Evolutionary conservation across 2,329 filamentous ascomycete genomes (phyloP).

Genomic region (Claviceps pazoutovae): DNA sequence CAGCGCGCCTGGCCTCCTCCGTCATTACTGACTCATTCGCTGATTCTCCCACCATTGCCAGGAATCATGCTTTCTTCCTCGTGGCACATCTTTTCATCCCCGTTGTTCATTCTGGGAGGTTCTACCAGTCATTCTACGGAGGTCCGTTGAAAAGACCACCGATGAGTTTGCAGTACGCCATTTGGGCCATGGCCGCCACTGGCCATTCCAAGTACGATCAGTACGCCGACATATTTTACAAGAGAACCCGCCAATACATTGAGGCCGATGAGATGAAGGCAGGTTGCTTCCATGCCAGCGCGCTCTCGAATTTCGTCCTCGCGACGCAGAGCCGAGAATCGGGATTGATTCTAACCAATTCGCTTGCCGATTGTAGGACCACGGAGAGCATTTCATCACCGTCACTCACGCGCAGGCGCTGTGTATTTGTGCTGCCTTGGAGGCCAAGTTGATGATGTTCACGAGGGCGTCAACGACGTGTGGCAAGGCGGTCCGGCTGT

Average conservation of each 20-base stretch:
- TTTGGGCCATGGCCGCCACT: constrained; percentile 70
- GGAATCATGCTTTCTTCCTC: constrained; percentile 61
- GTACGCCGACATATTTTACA: constrained; percentile 68
- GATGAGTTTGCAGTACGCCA: constrained; percentile 69
- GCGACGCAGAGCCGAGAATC: not conserved
- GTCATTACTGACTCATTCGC: not conserved
- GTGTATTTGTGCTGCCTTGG: constrained; percentile 59
- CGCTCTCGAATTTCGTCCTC: not conserved
- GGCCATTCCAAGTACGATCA: constrained; percentile 57
- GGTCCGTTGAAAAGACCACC: constrained; percentile 65
- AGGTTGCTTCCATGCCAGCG: constrained; percentile 5
- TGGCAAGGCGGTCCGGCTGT: constrained; percentile 54
- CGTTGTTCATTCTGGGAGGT: constrained; percentile 65
- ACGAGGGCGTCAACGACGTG: constrained; percentile 74
- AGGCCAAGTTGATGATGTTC: constrained; percentile 76
- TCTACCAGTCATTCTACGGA: constrained; percentile 57
- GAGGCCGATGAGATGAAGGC: constrained; percentile 74
- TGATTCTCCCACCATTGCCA: constrained; percentile 17
- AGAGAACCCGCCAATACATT: constrained; percentile 66
- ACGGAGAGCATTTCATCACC: constrained; percentile 68
- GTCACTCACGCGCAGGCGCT: constrained; percentile 72
- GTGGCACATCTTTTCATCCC: constrained; percentile 59
- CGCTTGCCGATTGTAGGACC: constrained; percentile 29
- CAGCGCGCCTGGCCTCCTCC: not conserved
- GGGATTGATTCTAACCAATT: not conserved